Evolutionary conservation across 371 early-diverging fungal genomes (phyloP).

Genomic region (Amoeboaphelidium protococcarum): DNA sequence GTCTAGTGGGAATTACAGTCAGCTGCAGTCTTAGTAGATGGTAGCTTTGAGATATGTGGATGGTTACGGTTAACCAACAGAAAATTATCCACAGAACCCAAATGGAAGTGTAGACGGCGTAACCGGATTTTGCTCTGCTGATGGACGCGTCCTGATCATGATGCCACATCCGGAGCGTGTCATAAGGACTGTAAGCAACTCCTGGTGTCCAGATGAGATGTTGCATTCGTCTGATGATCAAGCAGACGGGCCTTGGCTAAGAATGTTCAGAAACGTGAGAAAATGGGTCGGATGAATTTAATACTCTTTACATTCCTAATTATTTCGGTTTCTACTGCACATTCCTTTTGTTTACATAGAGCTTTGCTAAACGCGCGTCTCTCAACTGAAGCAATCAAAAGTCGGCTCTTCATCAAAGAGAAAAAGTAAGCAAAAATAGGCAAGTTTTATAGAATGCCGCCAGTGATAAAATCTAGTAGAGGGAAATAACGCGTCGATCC

Average conservation of each 20-base stretch:
- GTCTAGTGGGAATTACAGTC: not conserved
- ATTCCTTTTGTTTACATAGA: no score
- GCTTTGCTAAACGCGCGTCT: no score
- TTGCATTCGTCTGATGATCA: not conserved
- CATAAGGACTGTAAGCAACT: constrained; percentile 48
- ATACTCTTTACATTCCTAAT: constrained; percentile 8
- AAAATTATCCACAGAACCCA: constrained; percentile 69
- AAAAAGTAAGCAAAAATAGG: no score
- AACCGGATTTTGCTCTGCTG: constrained; percentile 41
- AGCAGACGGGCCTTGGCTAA: constrained; percentile 49
- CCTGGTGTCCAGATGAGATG: constrained; percentile 23
- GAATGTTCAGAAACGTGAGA: constrained; percentile 54
- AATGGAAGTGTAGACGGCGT: constrained; percentile 71
- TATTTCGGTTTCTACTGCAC: no score
- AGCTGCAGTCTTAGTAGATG: constrained; percentile 10
- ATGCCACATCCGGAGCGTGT: constrained; percentile 97
- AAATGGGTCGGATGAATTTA: constrained; percentile 25
- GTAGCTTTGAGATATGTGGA: constrained; percentile 49
- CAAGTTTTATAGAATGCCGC: no score
- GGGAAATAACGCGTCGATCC: no score
- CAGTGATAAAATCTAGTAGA: no score
- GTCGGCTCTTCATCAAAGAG: no score
- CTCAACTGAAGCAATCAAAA: no score
- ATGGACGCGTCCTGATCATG: constrained; percentile 68
- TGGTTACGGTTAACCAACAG: constrained; percentile 37